Conservation (phyloP, 2,329 filamentous ascomycete species). For the Verticillium dahliae region DNA sequence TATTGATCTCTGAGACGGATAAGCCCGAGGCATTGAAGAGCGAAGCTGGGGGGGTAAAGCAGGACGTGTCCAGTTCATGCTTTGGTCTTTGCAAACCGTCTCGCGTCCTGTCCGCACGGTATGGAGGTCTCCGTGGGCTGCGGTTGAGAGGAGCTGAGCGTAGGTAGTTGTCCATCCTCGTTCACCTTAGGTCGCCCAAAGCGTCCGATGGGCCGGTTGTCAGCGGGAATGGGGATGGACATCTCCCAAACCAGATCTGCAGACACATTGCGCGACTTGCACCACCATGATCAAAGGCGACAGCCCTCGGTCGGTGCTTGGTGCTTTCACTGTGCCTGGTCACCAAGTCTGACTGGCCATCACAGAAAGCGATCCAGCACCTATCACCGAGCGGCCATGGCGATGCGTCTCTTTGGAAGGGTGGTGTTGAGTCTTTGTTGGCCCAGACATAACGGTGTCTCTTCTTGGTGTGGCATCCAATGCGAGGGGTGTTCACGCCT, state of each 20-base stretch:
- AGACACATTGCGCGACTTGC: not conserved
- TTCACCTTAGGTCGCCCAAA: not conserved
- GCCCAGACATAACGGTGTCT: no score
- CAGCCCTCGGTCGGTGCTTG: not conserved
- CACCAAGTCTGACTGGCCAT: not conserved
- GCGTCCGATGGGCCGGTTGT: not conserved
- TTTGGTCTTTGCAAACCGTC: not conserved
- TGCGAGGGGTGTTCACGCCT: no score
- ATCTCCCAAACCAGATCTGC: not conserved
- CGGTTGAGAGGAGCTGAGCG: not conserved
- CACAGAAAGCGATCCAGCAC: not conserved
- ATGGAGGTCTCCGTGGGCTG: not conserved
- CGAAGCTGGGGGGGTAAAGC: not conserved
- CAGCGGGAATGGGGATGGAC: not conserved
- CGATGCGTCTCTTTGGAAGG: not conserved
- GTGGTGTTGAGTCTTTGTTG: not conserved
- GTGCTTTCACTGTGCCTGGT: not conserved
- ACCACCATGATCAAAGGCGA: not conserved
- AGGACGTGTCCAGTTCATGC: not conserved
- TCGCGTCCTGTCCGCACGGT: no score
- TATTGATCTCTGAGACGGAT: not conserved
- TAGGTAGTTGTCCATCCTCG: not conserved
- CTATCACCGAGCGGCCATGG: not conserved
- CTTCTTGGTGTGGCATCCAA: no score
- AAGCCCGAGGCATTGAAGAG: not conserved